Evolutionary conservation across 139 green algal genomes (phyloP), one percentile per base, ranked within the genome.

Genomic region (Yamagishiella unicocca): DNA sequence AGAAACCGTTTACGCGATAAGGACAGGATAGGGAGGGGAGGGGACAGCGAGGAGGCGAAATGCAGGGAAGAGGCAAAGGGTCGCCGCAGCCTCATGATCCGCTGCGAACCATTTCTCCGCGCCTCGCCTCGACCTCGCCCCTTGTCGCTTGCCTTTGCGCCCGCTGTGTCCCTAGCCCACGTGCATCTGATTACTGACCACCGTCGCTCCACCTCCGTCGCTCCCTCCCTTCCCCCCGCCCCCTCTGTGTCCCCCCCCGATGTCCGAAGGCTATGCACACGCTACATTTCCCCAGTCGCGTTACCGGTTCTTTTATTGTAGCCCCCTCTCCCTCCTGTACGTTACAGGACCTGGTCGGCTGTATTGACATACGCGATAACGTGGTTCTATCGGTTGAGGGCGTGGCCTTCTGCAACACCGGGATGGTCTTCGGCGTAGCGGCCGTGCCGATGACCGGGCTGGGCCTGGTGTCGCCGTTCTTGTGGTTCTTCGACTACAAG

Each of bases 401-500:
- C 21, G 0, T 86, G n/a, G 31, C 17, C 2, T 37, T 77, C 5
- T 27, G 14, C 17, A 86, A 86, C 80, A 46, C 31, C 1, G 64
- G 43, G 42, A 77, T 86, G 43, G 64, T 86, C 43, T 37, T 37
- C 6, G 80, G 80, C 27, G 45, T 53, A 33, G 43, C 80, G 2
- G 43, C 80, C 0, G 62, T 76, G 64, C 22, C n/a, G 43, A 78
- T 33, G 43, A 77, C 62, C 3, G 64, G 61, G 17, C 80, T 86
- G 43, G 80, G 80, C 42, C 33, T 86, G 12, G 64, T 86, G 31
- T 37, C 62, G 21, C 31, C n/a, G 31, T 77, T 86, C 62, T 31
- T 86, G 38, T 86, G 80, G 80, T 78, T 77, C 80, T 77, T 86
- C 43, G 80, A 67, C 64, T n/a, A 78, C 12, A 19, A 29, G 38